These are phyloP conservation scores for Corymbia citriodora DNA, from an alignment of 441 rosid genomes.

Conservation along the genomic window DNA sequence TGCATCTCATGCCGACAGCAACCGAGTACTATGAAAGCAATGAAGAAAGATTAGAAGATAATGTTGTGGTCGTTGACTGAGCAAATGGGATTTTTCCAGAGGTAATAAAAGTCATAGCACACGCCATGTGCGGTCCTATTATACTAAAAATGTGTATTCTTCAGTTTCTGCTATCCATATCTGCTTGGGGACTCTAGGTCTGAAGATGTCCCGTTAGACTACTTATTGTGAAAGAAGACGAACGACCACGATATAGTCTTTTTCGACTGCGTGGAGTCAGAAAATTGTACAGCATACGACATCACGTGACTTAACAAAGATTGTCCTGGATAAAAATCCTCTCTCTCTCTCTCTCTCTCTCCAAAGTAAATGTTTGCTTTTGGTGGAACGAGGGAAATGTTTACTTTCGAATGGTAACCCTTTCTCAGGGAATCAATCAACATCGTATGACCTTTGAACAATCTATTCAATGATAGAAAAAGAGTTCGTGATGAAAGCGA, in stretches of 20 bases:
- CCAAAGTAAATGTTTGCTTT: background rate
- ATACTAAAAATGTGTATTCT: background rate
- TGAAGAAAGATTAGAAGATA: background rate
- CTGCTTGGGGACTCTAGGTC: background rate
- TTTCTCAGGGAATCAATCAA: background rate
- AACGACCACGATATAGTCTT: background rate
- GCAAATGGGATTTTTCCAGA: background rate
- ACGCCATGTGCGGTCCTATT: background rate
- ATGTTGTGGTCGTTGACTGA: background rate
- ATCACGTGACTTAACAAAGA: background rate
- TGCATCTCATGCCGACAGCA: background rate
- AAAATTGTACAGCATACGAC: background rate
- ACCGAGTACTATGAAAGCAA: background rate
- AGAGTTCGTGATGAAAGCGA: background rate
- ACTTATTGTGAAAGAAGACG: background rate
- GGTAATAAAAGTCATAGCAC: background rate
- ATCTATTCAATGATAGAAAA: background rate
- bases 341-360: background rate
- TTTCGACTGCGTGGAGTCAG: background rate
- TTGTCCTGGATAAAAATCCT: background rate
- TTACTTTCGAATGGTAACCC: background rate
- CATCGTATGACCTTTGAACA: background rate
- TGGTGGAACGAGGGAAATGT: background rate
- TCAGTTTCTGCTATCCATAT: background rate
- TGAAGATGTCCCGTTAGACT: background rate